Conservation (phyloP, 148 eudicot species). For the Persicaria maculosa region DNA sequence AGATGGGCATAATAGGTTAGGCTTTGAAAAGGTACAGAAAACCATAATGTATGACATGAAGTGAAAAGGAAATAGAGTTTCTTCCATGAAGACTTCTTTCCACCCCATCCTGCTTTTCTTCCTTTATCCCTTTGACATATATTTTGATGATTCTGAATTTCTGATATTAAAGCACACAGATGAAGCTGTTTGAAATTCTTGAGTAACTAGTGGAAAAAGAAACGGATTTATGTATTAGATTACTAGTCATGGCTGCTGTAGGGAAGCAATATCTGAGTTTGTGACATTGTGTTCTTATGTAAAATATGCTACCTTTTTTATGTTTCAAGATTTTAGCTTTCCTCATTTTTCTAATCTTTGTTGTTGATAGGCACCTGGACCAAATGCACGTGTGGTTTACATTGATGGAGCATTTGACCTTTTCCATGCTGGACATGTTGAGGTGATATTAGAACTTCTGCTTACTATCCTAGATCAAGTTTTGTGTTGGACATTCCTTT, state of each 20-base stretch:
- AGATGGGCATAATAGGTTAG: neutral
- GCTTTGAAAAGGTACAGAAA: neutral
- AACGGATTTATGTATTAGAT: neutral
- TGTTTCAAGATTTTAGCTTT: neutral
- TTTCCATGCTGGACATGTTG: slow-evolving; percentile 98
- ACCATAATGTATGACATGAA: neutral
- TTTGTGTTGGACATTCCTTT: neutral
- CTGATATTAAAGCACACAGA: neutral
- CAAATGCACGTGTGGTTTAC: slow-evolving; percentile 88
- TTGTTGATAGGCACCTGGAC: slow-evolving; percentile 68
- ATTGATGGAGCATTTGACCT: slow-evolving; percentile 98
- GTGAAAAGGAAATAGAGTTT: neutral
- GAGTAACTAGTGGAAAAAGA: neutral
- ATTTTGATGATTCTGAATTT: neutral
- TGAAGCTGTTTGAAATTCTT: neutral
- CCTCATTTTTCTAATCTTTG: neutral
- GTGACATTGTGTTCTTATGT: neutral
- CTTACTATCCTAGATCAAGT: neutral
- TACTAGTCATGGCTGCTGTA: neutral
- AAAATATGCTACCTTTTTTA: neutral
- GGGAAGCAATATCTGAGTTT: neutral
- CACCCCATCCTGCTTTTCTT: neutral
- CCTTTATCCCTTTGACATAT: neutral
- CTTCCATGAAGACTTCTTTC: neutral
- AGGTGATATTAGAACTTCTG: slow-evolving; percentile 31